A percentile compares a stretch with the other conserved stretches of the same genome.
Conservation (phyloP, 2,329 filamentous ascomycete species). For the Canariomyces notabilis region DNA sequence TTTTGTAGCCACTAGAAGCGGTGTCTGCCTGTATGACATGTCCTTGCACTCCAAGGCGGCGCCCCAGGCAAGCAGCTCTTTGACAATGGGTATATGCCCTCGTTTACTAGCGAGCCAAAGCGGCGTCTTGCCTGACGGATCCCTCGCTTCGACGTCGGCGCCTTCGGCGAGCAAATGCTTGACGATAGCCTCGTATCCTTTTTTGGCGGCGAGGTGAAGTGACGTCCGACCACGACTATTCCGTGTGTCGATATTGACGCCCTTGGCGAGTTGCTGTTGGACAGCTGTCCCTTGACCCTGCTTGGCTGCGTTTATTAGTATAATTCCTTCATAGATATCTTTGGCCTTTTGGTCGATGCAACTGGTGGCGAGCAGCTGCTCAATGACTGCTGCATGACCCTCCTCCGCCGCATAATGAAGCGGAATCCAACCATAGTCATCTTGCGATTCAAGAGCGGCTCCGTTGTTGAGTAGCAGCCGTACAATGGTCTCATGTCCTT, state of each 20-base stretch:
- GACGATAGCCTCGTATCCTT: not conserved
- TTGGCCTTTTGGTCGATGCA: no score
- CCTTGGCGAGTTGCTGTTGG: no score
- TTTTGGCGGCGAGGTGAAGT: not conserved
- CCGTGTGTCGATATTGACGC: no score
- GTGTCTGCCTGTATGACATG: no score
- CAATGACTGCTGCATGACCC: no score
- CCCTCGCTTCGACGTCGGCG: slow-evolving; percentile 2
- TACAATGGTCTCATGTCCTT: not conserved
- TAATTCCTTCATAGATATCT: no score
- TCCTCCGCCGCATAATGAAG: no score
- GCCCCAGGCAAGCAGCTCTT: slow-evolving; percentile 2
- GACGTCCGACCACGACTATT: no score
- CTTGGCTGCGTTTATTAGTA: no score
- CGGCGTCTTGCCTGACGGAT: not conserved
- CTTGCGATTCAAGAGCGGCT: slow-evolving; percentile 2
- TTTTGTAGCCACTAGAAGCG: no score
- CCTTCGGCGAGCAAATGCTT: slow-evolving; percentile 3
- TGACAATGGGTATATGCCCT: not conserved
- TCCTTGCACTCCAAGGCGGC: not conserved
- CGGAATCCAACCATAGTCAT: slow-evolving; percentile 3
- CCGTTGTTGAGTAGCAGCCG: slow-evolving; percentile 1
- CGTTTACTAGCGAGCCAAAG: not conserved
- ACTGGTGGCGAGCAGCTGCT: no score
- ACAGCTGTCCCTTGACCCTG: no score